phyloP scores from a whole-genome alignment of 441 rosid species.

The Gossypium schwendimanii region DNA sequence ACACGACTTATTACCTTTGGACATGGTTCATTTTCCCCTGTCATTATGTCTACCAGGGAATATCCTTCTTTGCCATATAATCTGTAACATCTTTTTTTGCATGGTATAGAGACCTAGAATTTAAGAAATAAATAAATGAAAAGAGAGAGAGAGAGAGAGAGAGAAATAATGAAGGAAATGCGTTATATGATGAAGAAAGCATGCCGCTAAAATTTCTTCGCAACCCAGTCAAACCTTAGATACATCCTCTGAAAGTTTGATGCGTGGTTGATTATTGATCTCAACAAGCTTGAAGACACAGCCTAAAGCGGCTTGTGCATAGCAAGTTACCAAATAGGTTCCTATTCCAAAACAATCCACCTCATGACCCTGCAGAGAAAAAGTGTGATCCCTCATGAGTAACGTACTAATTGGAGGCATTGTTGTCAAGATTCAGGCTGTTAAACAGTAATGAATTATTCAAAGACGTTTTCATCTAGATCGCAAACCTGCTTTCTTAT shows the following conservation, averaged over 20 bases:
- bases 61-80: constrained; percentile 80
- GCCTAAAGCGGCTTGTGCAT: constrained; percentile 86
- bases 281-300: constrained; percentile 96
- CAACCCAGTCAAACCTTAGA: constrained; percentile 51
- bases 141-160: neutral
- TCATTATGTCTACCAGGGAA: constrained; percentile 88
- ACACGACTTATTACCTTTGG: constrained; percentile 51
- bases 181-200: neutral
- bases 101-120: constrained; percentile 82
- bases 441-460: neutral
- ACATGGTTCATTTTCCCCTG: constrained; percentile 80
- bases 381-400: constrained; percentile 4
- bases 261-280: constrained; percentile 82
- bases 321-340: constrained; percentile 84
- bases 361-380: constrained; percentile 72
- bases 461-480: constrained; percentile 3
- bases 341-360: constrained; percentile 91
- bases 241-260: constrained; percentile 94
- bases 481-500: constrained; percentile 75
- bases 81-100: constrained; percentile 74
- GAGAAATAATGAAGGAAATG: neutral
- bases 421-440: neutral
- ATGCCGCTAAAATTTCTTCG: neutral
- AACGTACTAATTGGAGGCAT: neutral
- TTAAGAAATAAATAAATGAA: constrained; percentile 9